Percentiles rank a stretch among this genome's conserved stretches.
Evolutionary conservation across 495 filamentous ascomycete genomes (phyloP).

Genomic region (Aspergillus cavernicola): DNA sequence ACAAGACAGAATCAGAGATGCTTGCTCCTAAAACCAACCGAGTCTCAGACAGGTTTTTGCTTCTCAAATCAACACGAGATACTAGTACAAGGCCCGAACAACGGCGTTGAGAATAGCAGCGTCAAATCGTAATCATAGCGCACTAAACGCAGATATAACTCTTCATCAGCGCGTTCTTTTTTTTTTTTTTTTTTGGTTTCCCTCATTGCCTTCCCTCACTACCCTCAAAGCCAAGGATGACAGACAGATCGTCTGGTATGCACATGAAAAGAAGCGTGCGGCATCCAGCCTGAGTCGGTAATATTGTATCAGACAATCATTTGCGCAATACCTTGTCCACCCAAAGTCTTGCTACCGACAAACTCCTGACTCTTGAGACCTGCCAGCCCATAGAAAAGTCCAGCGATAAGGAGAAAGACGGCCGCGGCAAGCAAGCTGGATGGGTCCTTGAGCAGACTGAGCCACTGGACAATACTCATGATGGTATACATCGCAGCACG

Average conservation of each 20-base stretch:
- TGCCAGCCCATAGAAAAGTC: slow-evolving; percentile 77
- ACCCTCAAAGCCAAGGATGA: too few relatives aligned
- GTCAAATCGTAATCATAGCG: slow-evolving; percentile 25
- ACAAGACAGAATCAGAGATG: background rate
- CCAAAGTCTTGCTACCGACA: slow-evolving; percentile 93
- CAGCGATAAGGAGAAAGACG: slow-evolving; percentile 72
- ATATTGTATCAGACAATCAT: slow-evolving; percentile 79
- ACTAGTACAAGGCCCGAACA: slow-evolving; percentile 22
- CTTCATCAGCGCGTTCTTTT: slow-evolving; percentile 5
- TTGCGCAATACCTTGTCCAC: slow-evolving; percentile 90
- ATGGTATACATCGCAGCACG: slow-evolving; percentile 83
- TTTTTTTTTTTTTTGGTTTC: background rate
- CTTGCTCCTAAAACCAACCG: slow-evolving; percentile 8
- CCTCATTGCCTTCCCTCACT: background rate
- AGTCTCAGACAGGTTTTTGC: slow-evolving; percentile 3
- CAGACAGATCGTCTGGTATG: background rate
- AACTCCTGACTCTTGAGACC: slow-evolving; percentile 91
- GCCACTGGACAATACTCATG: slow-evolving; percentile 81
- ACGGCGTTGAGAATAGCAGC: slow-evolving; percentile 15
- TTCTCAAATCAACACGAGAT: slow-evolving; percentile 11
- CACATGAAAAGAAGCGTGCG: background rate
- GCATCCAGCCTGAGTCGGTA: background rate
- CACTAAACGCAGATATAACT: slow-evolving; percentile 12
- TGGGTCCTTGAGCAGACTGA: slow-evolving; percentile 56
- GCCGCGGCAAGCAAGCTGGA: slow-evolving; percentile 84